Base-by-base conservation (phyloP, 257 asterid species). In the Thymus quinquecostatus region DNA sequence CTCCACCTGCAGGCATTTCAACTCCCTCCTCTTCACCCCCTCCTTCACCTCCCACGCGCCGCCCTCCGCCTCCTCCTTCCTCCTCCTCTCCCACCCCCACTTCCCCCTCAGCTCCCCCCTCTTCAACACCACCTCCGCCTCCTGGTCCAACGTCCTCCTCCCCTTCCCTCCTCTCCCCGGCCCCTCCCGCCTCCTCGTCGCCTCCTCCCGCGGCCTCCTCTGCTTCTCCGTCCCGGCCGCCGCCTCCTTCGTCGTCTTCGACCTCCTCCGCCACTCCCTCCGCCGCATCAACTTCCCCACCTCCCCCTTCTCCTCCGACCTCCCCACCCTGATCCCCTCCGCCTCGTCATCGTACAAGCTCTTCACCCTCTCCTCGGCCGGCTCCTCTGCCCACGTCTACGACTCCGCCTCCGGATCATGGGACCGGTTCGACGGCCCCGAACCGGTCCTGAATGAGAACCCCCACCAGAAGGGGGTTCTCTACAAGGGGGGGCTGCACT, bases 1-100 rank as follows among this genome's bases (percentile, higher is more conserved):
- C 63, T 81, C 94, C 69, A 89, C 94, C 68, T 87, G 87, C 78
- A 89, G 81, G 67, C 87, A 76, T 74, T 85, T 89, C 88, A 78
- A 78, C 34, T 80, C 92, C 40, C 86, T 89, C 13, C 71, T 85
- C 6, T 84, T 62, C 78, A 78, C 92, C 3, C 92, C 92, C 2
- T 10, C 41, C 63, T 89, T 89, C 78, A 43, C 85, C 9, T 82
- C 96, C 63, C 83, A 72, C 41, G 21, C 83, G 81, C 77, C 67
- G 3, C 73, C 74, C 13, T 55, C 86, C 4, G 50, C 83, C 36
- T 85, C 88, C 34, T 82, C 92, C 10, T 87, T 89, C 80, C 78
- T 89, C 78, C 76, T 89, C 10, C 92, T 89, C 28, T 85, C 96
- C 11, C 96, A 89, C 56, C 90, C 90, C 9, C 92, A 84, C 36